phyloP scores from a whole-genome alignment of 1,284 basidiomycete species.

The Apiotrichum gracile region DNA sequence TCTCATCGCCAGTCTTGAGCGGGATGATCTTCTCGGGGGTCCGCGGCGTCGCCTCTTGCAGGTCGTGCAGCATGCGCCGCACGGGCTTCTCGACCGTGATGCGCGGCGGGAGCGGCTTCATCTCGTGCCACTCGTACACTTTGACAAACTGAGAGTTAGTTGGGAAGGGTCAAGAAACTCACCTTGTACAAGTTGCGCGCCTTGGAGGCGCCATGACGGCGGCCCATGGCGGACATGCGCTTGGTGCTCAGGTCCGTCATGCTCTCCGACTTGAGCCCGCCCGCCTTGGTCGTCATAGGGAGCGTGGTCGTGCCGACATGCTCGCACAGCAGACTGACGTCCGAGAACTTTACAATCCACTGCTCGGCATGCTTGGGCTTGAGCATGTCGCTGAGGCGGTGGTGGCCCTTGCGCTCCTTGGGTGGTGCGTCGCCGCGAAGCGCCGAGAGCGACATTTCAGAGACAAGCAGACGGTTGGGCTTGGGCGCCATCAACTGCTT shows the following conservation, averaged over 20 bases:
- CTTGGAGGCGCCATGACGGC: constrained; percentile 64
- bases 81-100: neutral
- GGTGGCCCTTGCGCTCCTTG: constrained; percentile 68
- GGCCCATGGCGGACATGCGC: constrained; percentile 54
- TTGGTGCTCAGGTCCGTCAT: constrained; percentile 66
- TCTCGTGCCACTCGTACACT: constrained; percentile 71
- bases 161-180: constrained; percentile 10
- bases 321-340: constrained; percentile 88
- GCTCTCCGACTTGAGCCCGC: constrained; percentile 54
- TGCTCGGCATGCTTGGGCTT: constrained; percentile 59
- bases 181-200: constrained; percentile 88
- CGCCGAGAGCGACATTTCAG: constrained; percentile 62
- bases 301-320: constrained; percentile 81
- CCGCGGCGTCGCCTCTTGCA: constrained; percentile 5
- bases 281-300: constrained; percentile 63
- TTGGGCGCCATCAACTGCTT: constrained; percentile 73
- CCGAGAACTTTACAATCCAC: constrained; percentile 91
- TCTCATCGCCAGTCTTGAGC: constrained; percentile 8
- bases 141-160: constrained; percentile 46
- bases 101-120: neutral
- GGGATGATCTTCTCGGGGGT: constrained; percentile 3
- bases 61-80: constrained; percentile 5
- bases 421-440: neutral
- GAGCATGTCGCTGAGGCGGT: constrained; percentile 66
- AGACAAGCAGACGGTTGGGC: constrained; percentile 75